Percentiles rank a stretch among this genome's conserved stretches.
Conservation (phyloP, 2,329 filamentous ascomycete species). For the Colletotrichum filicis region DNA sequence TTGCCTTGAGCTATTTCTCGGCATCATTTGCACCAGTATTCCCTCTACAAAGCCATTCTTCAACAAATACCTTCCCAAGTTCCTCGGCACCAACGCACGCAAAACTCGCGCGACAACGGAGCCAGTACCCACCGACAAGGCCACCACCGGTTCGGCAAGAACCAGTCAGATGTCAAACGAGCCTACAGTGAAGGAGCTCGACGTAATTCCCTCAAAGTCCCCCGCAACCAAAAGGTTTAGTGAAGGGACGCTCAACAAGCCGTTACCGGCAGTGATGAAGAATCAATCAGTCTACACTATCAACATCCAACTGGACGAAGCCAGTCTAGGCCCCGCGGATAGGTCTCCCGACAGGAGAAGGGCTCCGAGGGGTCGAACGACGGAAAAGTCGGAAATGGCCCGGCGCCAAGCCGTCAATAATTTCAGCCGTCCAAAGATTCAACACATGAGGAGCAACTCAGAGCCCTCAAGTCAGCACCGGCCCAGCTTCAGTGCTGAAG, state of each 20-base stretch:
- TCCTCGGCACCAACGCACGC: conserved; percentile 36
- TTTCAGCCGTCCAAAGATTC: conserved; percentile 22
- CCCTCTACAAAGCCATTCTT: conserved; percentile 58
- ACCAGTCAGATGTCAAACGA: conserved; percentile 14
- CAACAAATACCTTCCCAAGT: conserved; percentile 46
- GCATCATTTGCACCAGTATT: conserved; percentile 57
- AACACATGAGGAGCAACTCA: conserved; percentile 2
- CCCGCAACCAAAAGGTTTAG: conserved; percentile 6
- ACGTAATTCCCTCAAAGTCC: background rate
- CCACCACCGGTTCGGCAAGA: conserved; percentile 1
- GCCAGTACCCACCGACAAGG: conserved; percentile 1
- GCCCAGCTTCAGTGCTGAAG: background rate
- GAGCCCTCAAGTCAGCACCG: conserved; percentile 9
- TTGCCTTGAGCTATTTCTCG: conserved; percentile 54
- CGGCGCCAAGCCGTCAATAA: conserved; percentile 2
- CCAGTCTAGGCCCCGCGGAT: conserved; percentile 20
- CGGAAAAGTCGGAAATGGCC: background rate
- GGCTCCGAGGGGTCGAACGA: background rate
- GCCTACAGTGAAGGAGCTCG: background rate
- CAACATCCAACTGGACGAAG: conserved; percentile 32
- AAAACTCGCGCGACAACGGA: background rate
- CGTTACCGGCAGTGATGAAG: conserved; percentile 39
- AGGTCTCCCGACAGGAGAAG: conserved; percentile 26
- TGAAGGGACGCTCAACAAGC: conserved; percentile 41
- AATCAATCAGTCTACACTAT: conserved; percentile 34